Conservation (phyloP, 768 basidiomycete species). For the Suillus brevipes region DNA sequence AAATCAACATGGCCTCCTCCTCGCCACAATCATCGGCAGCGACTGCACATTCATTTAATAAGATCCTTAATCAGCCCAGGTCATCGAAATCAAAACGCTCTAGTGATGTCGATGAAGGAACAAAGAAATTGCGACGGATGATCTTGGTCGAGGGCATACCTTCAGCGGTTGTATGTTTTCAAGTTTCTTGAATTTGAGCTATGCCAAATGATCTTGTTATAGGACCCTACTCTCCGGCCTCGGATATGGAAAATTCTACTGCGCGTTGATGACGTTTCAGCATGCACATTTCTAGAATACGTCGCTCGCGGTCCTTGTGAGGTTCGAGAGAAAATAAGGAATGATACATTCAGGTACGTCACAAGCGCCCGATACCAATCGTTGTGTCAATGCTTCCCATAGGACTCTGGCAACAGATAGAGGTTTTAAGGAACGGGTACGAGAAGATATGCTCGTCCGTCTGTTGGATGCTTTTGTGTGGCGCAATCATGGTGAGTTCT, state of each 20-base stretch:
- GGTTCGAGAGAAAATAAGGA: conserved; percentile 89
- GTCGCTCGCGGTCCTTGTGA: conserved; percentile 84
- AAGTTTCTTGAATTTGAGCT: neutral
- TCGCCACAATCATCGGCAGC: conserved; percentile 29
- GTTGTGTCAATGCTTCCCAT: conserved; percentile 9
- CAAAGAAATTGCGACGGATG: conserved; percentile 83
- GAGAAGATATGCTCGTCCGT: conserved; percentile 95
- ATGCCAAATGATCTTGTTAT: conserved; percentile 11
- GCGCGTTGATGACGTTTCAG: conserved; percentile 75
- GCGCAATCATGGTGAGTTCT: conserved; percentile 75
- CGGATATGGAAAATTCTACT: conserved; percentile 95
- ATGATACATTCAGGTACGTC: conserved; percentile 89
- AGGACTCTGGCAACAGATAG: conserved; percentile 95
- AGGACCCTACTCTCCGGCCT: conserved; percentile 86
- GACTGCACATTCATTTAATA: conserved; percentile 76
- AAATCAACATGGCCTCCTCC: conserved; percentile 22
- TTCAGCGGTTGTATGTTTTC: conserved; percentile 59
- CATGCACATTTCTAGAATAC: conserved; percentile 73
- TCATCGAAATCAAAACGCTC: conserved; percentile 63
- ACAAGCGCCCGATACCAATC: neutral
- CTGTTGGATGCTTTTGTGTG: conserved; percentile 98
- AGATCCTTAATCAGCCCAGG: conserved; percentile 73
- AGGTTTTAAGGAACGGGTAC: conserved; percentile 96
- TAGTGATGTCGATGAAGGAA: conserved; percentile 72
- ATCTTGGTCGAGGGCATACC: conserved; percentile 93